Evolutionary conservation across 176 grass and related monocot species (phyloP), one percentile per base, ranked within the genome.

Genomic region (Carex myosuroides): DNA sequence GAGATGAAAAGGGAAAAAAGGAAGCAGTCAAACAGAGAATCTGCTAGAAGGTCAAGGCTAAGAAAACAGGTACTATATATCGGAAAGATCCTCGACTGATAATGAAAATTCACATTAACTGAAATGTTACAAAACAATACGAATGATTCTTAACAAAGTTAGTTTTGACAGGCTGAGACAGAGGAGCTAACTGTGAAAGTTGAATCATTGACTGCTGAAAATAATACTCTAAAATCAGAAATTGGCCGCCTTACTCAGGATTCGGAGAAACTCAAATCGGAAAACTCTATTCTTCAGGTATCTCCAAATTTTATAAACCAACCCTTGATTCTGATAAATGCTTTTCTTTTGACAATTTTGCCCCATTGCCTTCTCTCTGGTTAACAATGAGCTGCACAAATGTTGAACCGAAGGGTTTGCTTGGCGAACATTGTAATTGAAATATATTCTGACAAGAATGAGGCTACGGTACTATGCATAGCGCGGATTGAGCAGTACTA

Each of bases 11-110:
- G 84, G 56, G 92, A 97, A 67, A 85, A 80, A 59, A 89, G 90
- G 79, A 95, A 95, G 75, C 93, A 92, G 82, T 95, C 93, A 30
- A 95, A 95, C 64, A 83, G 93, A 81, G 94, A 94, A 21, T 97
- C 94, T 32, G 94, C 94, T 52, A 85, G 92, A 61, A 85, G 94
- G 50, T 97, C 94, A 85, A 94, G 94, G 84, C 61, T 97, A 69
- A 87, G 92, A 86, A 97, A 97, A 66, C 90, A 97, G 92, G 92
- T 97, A 83, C 16, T 60, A 21, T 58, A 3, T 76, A 57, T 71
- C 52, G 59, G 58, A 24, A 69, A 54, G 37, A 46, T 80, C 46
- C 8, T 54, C 9, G 8, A 29, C 6, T 63, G 44, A 5, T 59
- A 70, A 11, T 50, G 12, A 50, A 12, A 29, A 67, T 5, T 44